These are phyloP conservation scores for Hyphopichia pseudoburtonii DNA, from an alignment of 1,139 yeast genomes.

Conservation along the genomic window DNA sequence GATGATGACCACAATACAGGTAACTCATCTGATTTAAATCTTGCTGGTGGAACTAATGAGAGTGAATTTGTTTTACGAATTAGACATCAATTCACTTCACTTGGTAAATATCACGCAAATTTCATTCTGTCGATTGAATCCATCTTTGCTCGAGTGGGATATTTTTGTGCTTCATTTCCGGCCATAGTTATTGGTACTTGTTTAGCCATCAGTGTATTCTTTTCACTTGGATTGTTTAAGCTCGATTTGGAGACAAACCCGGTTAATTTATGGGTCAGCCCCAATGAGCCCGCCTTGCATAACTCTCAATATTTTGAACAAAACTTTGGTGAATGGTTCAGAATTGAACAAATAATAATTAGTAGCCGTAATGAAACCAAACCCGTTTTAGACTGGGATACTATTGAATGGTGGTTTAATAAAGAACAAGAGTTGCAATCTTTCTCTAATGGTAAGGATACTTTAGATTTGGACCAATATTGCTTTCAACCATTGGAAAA, in stretches of 20 bases:
- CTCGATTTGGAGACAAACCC: slow-evolving; percentile 76
- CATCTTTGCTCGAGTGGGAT: slow-evolving; percentile 49
- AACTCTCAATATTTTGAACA: slow-evolving; percentile 73
- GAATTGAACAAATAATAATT: slow-evolving; percentile 81
- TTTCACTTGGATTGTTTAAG: slow-evolving; percentile 54
- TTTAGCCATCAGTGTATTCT: slow-evolving; percentile 39
- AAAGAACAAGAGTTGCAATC: slow-evolving; percentile 58
- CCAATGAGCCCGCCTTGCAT: slow-evolving; percentile 66
- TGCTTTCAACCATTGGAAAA: slow-evolving; percentile 82
- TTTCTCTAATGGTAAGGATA: slow-evolving; percentile 16
- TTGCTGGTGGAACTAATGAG: too few relatives aligned
- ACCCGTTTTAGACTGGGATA: slow-evolving; percentile 62
- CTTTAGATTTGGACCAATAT: slow-evolving; percentile 52
- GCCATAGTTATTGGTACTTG: slow-evolving; percentile 50
- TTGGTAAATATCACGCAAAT: slow-evolving; percentile 2
- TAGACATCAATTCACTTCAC: not conserved
- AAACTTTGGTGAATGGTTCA: slow-evolving; percentile 87
- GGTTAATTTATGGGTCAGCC: slow-evolving; percentile 85
- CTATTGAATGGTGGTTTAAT: slow-evolving; percentile 84
- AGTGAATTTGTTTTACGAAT: not conserved
- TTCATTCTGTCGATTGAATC: slow-evolving; percentile 19
- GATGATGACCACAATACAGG: slow-evolving; percentile 11
- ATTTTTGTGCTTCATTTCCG: slow-evolving; percentile 60
- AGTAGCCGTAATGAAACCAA: slow-evolving; percentile 54
- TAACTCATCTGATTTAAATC: not conserved